Conservation (phyloP, 495 filamentous ascomycete species). For the Aspergillus taichungensis region DNA sequence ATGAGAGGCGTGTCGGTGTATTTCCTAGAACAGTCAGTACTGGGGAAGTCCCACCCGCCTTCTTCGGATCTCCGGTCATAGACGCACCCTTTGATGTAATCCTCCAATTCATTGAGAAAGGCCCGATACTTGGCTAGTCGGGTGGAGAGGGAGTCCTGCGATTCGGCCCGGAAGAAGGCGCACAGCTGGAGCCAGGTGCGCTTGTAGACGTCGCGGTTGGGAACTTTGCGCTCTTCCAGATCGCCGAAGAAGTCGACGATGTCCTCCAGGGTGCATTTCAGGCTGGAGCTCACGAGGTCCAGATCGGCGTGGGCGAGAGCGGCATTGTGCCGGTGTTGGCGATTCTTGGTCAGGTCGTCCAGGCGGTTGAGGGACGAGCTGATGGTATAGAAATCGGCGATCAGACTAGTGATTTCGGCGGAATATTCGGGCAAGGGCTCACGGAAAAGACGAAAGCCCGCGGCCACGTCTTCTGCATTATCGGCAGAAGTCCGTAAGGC, state of each 20-base stretch:
- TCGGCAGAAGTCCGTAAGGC: conserved; percentile 41
- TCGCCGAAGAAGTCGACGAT: conserved; percentile 42
- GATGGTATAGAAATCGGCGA: conserved; percentile 47
- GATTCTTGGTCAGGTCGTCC: conserved; percentile 26
- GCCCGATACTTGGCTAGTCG: conserved; percentile 47
- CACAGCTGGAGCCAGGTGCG: conserved; percentile 46
- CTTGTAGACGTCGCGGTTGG: conserved; percentile 32
- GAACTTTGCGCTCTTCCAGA: conserved; percentile 27
- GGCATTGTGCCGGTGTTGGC: conserved; percentile 25
- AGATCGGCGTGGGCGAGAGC: conserved; percentile 34
- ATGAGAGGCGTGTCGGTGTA: conserved; percentile 20
- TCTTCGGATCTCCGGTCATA: background rate
- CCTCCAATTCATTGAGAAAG: conserved; percentile 41
- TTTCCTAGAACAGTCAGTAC: conserved; percentile 18
- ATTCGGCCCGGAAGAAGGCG: conserved; percentile 41
- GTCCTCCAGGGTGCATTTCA: conserved; percentile 46
- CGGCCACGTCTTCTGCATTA: conserved; percentile 44
- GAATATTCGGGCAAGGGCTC: conserved; percentile 41
- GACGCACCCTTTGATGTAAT: conserved; percentile 39
- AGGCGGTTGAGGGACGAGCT: conserved; percentile 41
- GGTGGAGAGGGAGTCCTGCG: conserved; percentile 36
- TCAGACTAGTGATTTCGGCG: conserved; percentile 46
- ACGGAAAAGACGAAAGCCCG: conserved; percentile 43
- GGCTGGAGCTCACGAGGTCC: conserved; percentile 33
- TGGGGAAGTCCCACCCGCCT: background rate